Base-by-base conservation (phyloP, 192 early-diverging fungal genomes). In the Spizellomyces punctatus region DNA sequence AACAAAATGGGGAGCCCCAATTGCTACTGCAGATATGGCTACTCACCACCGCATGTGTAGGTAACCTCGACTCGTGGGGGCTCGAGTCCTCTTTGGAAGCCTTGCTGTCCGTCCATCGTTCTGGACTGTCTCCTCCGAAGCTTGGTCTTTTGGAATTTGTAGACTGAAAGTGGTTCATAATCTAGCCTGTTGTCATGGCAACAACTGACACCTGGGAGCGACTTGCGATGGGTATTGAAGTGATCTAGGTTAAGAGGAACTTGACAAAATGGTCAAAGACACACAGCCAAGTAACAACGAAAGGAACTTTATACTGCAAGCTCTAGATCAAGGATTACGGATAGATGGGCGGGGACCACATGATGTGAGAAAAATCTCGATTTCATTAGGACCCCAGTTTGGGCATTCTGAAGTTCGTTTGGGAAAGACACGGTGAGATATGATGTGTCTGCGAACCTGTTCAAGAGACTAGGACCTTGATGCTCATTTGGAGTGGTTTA, bases 401-500 rank as follows among this genome's bases (percentile, higher is more conserved):
- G 95, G 95, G 1, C 76, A 88, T 41, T 89, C 83, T 12, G 86
- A 95, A 71, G 93, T 96, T 1, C 87, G 88, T 43, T 80, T 96
- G 36, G 95, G 96, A 4, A 89, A 88, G 67, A 97, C 96, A 46
- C 88, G 88, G 73, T 70, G 10, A 1, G 46, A 27, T 5, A 16
- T 9, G 46, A 45, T 6, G 42, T 14, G 5, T 22, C 54, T 49
- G 66, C 65, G 55, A 27, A 3, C 22, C 0, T 44, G 10, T 17
- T 22, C 12, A 12, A 27, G 22, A 5, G 5, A 10, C 5, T 47
- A 36, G 27, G 0, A 36, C 27, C 27, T 36, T 21, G 44, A n/a
- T 9, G 22, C 12, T 27, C 63, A 45, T 14, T 16, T n/a, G 22
- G 63, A 5, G 4, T 56, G 56, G 55, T 10, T 56, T 17, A 16